Evolutionary conservation across 352 stramenopile genomes (phyloP), one percentile per base, ranked within the genome.

Genomic region (Thalassiosira ordinaria): DNA sequence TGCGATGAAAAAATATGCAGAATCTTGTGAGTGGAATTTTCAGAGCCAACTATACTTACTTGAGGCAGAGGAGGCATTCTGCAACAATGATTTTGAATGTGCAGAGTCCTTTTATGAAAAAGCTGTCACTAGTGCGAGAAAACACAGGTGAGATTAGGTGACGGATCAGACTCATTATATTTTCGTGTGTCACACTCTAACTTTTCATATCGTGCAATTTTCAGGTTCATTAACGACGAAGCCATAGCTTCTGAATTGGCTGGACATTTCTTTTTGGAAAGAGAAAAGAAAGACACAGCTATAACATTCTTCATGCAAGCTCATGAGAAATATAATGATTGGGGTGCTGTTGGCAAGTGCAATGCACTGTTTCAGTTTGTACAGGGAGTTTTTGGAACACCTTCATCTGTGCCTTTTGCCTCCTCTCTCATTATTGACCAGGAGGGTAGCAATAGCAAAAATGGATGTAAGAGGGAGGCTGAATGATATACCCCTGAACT

Each of bases 201-300:
- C n/a, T n/a, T n/a, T n/a, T n/a, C n/a, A n/a, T n/a, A n/a, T n/a
- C n/a, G 33, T n/a, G n/a, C n/a, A n/a, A n/a, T 49, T 78, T 65
- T 71, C 31, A 65, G 61, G 20, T 78, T 78, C 53, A 33, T 77
- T 4, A 68, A 70, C 55, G 76, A 84, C 24, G 76, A 84, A 51
- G 68, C 76, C 14, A 16, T 81, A 31, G 33, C 73, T 16, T 71
- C 20, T 44, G 73, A 81, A 33, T 26, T 81, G 4, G 64, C 73
- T 61, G 73, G 26, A 13, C 53, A 81, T 66, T 81, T 81, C 44
- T 81, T 47, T 55, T 24, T 59, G 14, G 29, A 51, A 14, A 39
- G 47, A 29, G 63, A 51, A n/a, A 44, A 66, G 18, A 59, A 66
- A 20, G 27, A 60, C 7, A 62, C 14, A 8, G 22, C 70, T 9